phyloP scores from a whole-genome alignment of 2,329 filamentous ascomycete species.

The Tothia fuscella region DNA sequence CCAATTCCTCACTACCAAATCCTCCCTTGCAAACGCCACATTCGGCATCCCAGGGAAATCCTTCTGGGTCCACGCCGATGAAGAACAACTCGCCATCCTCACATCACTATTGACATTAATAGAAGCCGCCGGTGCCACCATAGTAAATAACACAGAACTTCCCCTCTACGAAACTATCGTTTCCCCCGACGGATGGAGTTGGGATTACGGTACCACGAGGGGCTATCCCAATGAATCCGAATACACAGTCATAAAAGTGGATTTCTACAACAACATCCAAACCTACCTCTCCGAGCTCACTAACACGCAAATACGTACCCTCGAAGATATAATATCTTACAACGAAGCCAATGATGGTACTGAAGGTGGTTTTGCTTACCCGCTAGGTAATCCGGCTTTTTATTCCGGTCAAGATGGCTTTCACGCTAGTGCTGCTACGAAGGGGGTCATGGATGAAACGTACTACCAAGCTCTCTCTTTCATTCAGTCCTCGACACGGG shows the following conservation, averaged over 20 bases:
- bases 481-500: constrained; percentile 43
- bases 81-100: constrained; percentile 43
- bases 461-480: constrained; percentile 58
- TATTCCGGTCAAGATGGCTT: constrained; percentile 61
- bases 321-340: constrained; percentile 56
- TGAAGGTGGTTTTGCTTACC: constrained; percentile 37
- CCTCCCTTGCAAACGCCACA: constrained; percentile 45
- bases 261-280: constrained; percentile 57
- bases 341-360: constrained; percentile 47
- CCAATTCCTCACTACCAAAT: constrained; percentile 42
- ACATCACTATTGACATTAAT: constrained; percentile 25
- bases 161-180: background rate
- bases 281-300: constrained; percentile 50
- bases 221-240: constrained; percentile 53
- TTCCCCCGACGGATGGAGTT: constrained; percentile 3
- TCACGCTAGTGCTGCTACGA: constrained; percentile 47
- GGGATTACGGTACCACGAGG: constrained; percentile 2
- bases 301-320: constrained; percentile 45
- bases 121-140: constrained; percentile 1
- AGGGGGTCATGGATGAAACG: constrained; percentile 49
- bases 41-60: constrained; percentile 63
- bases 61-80: constrained; percentile 53
- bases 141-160: constrained; percentile 2
- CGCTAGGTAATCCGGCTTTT: constrained; percentile 42
- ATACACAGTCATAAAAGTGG: constrained; percentile 59